Evolutionary conservation across 306 rosid genomes (phyloP).

Genomic region (Prosopis cineraria): DNA sequence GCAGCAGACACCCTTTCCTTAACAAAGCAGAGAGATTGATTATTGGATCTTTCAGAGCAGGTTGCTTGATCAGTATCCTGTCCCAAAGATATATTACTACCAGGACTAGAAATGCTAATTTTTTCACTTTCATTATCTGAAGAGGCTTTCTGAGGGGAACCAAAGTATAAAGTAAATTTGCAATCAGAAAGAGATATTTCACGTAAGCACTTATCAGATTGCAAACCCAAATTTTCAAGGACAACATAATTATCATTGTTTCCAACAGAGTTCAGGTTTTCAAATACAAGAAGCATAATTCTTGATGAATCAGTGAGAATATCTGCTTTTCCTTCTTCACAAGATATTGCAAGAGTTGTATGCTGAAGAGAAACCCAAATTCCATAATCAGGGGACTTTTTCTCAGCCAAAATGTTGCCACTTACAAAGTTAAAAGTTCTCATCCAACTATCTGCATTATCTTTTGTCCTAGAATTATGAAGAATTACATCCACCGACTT

Average conservation of each 20-base stretch:
- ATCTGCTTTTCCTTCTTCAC: constrained; percentile 64
- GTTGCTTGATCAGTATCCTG: constrained; percentile 41
- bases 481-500: constrained; percentile 60
- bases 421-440: constrained; percentile 38
- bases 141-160: constrained; percentile 41
- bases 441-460: constrained; percentile 37
- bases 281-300: constrained; percentile 51
- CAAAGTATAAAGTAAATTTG: constrained; percentile 41
- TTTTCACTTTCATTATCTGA: constrained; percentile 41
- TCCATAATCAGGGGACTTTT: constrained; percentile 66
- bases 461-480: constrained; percentile 61
- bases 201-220: constrained; percentile 58
- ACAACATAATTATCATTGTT: constrained; percentile 45
- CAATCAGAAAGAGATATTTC: constrained; percentile 69
- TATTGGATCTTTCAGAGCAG: constrained; percentile 45
- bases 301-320: constrained; percentile 52
- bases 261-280: constrained; percentile 48
- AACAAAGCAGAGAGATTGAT: constrained; percentile 38
- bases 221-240: constrained; percentile 48
- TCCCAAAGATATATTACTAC: constrained; percentile 41
- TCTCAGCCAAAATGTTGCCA: constrained; percentile 45
- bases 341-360: constrained; percentile 52
- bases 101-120: constrained; percentile 38
- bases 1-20: constrained; percentile 45
- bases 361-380: constrained; percentile 67